These are phyloP conservation scores for Hibiscus tridactylites DNA, from an alignment of 345 rosid species.

Conservation along the genomic window DNA sequence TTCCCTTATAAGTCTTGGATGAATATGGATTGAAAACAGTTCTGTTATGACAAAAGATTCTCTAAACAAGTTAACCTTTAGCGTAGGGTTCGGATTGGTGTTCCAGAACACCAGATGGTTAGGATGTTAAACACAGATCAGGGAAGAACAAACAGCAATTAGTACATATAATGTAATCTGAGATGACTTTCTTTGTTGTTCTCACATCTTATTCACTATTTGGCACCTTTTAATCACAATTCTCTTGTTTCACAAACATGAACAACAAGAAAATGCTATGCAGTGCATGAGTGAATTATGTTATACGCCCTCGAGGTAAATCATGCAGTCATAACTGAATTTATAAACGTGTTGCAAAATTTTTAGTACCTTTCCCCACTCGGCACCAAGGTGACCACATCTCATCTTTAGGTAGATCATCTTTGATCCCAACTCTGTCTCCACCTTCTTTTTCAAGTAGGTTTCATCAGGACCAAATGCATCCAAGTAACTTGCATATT, in stretches of 20 bases:
- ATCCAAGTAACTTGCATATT: constrained; percentile 55
- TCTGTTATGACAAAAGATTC: not conserved
- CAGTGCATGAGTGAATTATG: not conserved
- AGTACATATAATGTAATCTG: not conserved
- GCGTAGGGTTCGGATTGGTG: not conserved
- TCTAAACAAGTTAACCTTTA: not conserved
- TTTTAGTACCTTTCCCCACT: constrained; percentile 83
- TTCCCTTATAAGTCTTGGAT: not conserved
- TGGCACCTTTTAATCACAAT: too few relatives aligned
- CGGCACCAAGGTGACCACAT: constrained; percentile 72
- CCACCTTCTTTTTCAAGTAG: constrained; percentile 81
- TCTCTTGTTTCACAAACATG: not conserved
- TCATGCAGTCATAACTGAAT: not conserved
- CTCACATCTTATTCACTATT: too few relatives aligned
- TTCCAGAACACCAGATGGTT: not conserved
- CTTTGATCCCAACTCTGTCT: constrained; percentile 84
- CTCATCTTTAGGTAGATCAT: constrained; percentile 98
- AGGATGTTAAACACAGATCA: not conserved
- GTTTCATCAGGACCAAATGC: constrained; percentile 72
- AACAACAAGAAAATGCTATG: not conserved
- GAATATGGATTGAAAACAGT: not conserved
- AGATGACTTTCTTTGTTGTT: not conserved
- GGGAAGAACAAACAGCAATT: not conserved
- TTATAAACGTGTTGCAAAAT: not conserved
- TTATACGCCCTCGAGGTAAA: not conserved